Conservation (phyloP, 805 yeast species). For the Starmerella sirachaensis region DNA sequence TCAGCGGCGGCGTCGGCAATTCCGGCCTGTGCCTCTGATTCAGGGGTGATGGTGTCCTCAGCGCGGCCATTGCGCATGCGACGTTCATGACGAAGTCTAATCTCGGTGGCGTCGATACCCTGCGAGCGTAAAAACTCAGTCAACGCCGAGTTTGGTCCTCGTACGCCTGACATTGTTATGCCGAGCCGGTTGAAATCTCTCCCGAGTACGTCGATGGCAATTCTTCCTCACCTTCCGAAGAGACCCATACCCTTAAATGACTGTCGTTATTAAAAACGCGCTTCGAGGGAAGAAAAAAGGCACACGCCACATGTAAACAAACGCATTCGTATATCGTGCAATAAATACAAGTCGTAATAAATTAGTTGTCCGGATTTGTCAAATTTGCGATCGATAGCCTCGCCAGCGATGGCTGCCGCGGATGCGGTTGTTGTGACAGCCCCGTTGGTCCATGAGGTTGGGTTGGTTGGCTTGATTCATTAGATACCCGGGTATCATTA, state of each 20-base stretch:
- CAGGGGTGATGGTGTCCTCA: constrained; percentile 9
- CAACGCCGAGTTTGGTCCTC: constrained; percentile 57
- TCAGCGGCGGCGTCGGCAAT: constrained; percentile 29
- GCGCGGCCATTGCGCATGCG: constrained; percentile 14
- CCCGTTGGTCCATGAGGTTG: constrained; percentile 1
- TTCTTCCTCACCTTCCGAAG: no score
- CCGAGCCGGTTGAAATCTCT: no score
- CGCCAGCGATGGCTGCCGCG: constrained; percentile 5
- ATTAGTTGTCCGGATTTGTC: constrained; percentile 9
- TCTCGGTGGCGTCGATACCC: constrained; percentile 76
- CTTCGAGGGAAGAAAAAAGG: no score
- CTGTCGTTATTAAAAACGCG: no score
- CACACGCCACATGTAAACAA: no score
- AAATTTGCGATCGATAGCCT: constrained; percentile 17
- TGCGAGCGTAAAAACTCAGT: constrained; percentile 80
- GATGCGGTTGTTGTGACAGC: constrained; percentile 5
- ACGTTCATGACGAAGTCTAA: constrained; percentile 34
- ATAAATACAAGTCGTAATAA: neutral
- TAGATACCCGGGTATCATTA: neutral
- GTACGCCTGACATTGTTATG: constrained; percentile 30
- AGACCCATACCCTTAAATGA: no score
- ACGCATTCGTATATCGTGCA: neutral
- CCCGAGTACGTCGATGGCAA: no score
- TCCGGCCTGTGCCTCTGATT: constrained; percentile 13
- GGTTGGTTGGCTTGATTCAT: neutral